These are phyloP conservation scores for Leersia perrieri DNA, from an alignment of 176 grass and related monocot species.

Conservation along the genomic window DNA sequence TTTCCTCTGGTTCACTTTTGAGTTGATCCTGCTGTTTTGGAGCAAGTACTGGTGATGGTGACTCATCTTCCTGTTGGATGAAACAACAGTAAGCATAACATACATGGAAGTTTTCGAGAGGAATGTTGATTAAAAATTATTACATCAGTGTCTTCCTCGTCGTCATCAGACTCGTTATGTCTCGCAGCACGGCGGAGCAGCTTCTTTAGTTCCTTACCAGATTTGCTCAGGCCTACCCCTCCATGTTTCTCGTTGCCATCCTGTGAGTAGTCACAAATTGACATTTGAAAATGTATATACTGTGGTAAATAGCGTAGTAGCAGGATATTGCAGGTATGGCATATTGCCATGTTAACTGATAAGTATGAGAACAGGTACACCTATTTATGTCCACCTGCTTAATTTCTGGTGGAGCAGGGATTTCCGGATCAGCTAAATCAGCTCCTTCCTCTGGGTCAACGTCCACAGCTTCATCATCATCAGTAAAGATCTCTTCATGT, in stretches of 20 bases:
- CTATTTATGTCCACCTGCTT: constrained; percentile 56
- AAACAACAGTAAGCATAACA: constrained; percentile 23
- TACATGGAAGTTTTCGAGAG: constrained; percentile 25
- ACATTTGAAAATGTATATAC: not conserved
- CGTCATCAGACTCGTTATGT: constrained; percentile 61
- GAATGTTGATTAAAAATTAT: constrained; percentile 15
- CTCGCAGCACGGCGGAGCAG: constrained; percentile 59
- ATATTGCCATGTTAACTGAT: constrained; percentile 13
- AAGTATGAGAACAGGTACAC: not conserved
- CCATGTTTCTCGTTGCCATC: constrained; percentile 77
- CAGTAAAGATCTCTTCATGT: constrained; percentile 88
- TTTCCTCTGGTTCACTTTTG: constrained; percentile 58
- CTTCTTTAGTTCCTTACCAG: constrained; percentile 85
- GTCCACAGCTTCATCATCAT: constrained; percentile 79
- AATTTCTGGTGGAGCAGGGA: constrained; percentile 77
- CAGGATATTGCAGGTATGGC: constrained; percentile 13
- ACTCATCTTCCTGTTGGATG: constrained; percentile 61
- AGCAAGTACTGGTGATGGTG: constrained; percentile 43
- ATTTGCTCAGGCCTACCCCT: constrained; percentile 58
- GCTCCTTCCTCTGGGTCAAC: constrained; percentile 71
- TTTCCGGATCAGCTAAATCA: constrained; percentile 73
- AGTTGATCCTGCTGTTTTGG: constrained; percentile 57
- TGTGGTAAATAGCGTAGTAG: constrained; percentile 23
- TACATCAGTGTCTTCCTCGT: constrained; percentile 60
- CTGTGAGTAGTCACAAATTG: constrained; percentile 20